Evolutionary conservation across 192 early-diverging fungal species (phyloP).

Genomic region (Backusella westeae): DNA sequence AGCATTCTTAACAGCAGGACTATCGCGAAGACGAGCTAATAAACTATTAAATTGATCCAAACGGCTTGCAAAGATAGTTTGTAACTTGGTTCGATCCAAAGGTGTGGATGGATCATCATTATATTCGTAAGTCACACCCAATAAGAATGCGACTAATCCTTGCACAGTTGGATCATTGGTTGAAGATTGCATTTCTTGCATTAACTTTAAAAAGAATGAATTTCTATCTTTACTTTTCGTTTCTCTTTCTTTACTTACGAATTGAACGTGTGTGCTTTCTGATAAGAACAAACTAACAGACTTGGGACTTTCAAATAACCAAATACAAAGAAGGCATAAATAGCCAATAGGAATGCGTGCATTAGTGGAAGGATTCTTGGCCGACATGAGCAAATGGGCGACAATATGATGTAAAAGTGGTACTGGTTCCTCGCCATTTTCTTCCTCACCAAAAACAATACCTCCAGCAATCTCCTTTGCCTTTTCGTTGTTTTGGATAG

Average conservation of each 20-base stretch:
- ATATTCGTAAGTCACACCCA: slow-evolving; percentile 86
- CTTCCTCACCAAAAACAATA: slow-evolving; percentile 74
- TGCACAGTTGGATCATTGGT: slow-evolving; percentile 84
- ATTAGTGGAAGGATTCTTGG: slow-evolving; percentile 57
- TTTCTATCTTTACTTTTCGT: neutral
- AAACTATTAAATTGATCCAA: slow-evolving; percentile 87
- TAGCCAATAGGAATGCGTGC: slow-evolving; percentile 75
- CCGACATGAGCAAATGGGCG: slow-evolving; percentile 68
- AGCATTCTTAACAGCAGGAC: slow-evolving; percentile 75
- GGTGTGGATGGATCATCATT: slow-evolving; percentile 79
- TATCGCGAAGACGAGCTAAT: slow-evolving; percentile 82
- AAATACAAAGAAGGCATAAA: slow-evolving; percentile 76
- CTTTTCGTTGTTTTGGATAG: slow-evolving; percentile 68
- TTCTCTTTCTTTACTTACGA: slow-evolving; percentile 54
- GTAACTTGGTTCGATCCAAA: slow-evolving; percentile 69
- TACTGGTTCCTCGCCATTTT: slow-evolving; percentile 75
- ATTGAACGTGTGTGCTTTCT: slow-evolving; percentile 87
- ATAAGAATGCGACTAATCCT: slow-evolving; percentile 83
- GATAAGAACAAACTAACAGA: slow-evolving; percentile 83
- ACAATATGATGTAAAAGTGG: slow-evolving; percentile 88
- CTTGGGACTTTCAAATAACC: slow-evolving; percentile 81
- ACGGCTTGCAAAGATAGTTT: slow-evolving; percentile 81
- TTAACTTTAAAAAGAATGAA: slow-evolving; percentile 54
- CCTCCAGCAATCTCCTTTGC: slow-evolving; percentile 78
- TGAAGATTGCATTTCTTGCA: slow-evolving; percentile 89